Conservation (phyloP, 805 yeast species). For the Hanseniaspora meyeri region DNA sequence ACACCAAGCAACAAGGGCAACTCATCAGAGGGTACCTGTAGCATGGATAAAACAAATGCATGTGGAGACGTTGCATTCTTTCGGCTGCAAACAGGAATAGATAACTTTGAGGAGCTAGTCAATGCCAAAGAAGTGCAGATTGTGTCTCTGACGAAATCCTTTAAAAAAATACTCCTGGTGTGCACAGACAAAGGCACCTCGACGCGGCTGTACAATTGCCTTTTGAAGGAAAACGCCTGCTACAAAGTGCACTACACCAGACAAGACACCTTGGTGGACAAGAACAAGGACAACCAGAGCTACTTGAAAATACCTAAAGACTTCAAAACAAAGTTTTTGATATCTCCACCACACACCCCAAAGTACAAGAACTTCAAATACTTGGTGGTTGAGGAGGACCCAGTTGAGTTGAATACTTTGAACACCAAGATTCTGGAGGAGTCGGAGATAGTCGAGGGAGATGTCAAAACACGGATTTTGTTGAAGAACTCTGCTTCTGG, state of each 20-base stretch:
- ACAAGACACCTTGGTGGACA: not conserved
- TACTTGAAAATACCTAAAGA: conserved; percentile 4
- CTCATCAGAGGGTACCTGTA: not conserved
- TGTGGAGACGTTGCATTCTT: conserved; percentile 7
- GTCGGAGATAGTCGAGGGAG: not conserved
- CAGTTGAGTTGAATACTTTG: not conserved
- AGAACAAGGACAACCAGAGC: not conserved
- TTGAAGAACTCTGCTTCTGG: not conserved
- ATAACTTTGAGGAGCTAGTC: not conserved
- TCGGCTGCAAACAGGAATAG: not conserved
- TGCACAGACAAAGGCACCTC: not conserved
- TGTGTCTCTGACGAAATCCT: not conserved
- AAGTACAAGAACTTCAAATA: not conserved
- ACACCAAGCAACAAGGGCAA: not conserved
- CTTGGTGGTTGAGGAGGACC: conserved; percentile 1
- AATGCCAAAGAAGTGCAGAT: not conserved
- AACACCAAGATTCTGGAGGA: not conserved
- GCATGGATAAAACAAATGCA: not conserved
- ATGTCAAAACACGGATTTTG: not conserved
- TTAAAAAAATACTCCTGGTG: conserved; percentile 2
- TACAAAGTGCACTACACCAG: not conserved
- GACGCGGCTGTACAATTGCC: not conserved
- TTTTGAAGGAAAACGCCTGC: not conserved
- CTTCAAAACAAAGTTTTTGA: not conserved
- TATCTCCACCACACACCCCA: conserved; percentile 12